These are phyloP conservation scores for Clarireedia monteithiana DNA, from an alignment of 2,329 filamentous ascomycete species.

Conservation along the genomic window DNA sequence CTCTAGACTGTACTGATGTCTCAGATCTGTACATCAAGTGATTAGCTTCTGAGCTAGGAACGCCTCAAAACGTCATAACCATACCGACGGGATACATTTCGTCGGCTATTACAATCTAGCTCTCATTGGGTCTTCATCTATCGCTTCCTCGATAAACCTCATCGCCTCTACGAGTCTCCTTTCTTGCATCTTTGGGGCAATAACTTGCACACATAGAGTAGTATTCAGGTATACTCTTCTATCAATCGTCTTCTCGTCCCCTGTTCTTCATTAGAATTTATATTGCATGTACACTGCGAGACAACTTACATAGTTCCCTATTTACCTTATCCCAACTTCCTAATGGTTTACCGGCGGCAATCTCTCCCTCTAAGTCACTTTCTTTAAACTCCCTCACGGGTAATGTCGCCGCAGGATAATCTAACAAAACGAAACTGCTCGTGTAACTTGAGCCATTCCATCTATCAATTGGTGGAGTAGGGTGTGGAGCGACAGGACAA, in stretches of 20 bases:
- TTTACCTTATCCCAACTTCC: conserved; percentile 55
- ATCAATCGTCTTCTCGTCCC: conserved; percentile 24
- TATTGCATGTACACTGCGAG: background rate
- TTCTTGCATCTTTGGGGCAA: conserved; percentile 26
- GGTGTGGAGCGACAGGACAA: conserved; percentile 56
- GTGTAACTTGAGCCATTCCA: conserved; percentile 59
- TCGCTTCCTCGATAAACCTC: conserved; percentile 20
- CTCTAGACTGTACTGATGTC: too few relatives aligned
- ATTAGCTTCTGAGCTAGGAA: too few relatives aligned
- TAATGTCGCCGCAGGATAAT: conserved; percentile 51
- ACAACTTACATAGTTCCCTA: conserved; percentile 44
- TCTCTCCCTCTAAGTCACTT: conserved; percentile 43
- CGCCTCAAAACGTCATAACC: too few relatives aligned
- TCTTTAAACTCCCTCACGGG: conserved; percentile 44
- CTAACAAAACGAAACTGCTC: conserved; percentile 51
- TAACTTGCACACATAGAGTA: conserved; percentile 24
- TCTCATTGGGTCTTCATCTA: background rate
- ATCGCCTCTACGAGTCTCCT: conserved; percentile 24
- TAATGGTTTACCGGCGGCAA: conserved; percentile 33
- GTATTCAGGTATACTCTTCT: conserved; percentile 25
- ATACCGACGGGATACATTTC: too few relatives aligned
- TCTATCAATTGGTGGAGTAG: conserved; percentile 51
- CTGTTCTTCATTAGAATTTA: conserved; percentile 4
- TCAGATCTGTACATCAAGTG: too few relatives aligned
- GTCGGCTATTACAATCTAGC: background rate